phyloP scores from a whole-genome alignment of 148 eudicot species.

The Chenopodium suecicum region DNA sequence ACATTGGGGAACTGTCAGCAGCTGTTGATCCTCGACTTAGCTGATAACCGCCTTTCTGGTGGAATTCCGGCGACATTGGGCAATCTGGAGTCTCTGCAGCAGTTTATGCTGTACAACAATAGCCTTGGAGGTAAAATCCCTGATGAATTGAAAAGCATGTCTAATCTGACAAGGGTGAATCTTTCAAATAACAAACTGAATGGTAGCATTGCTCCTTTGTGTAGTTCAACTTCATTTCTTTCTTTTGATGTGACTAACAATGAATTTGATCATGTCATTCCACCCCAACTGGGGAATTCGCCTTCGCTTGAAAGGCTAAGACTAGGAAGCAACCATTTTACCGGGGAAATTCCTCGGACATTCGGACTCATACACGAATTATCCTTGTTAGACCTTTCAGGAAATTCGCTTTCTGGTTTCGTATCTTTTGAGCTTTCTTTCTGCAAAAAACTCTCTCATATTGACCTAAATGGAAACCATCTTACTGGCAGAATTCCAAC shows the following conservation, averaged over 20 bases:
- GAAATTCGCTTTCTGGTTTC: constrained; percentile 63
- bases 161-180: constrained; percentile 77
- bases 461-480: constrained; percentile 73
- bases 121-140: constrained; percentile 80
- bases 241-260: constrained; percentile 91
- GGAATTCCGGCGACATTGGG: constrained; percentile 67
- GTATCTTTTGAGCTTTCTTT: constrained; percentile 64
- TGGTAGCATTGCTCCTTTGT: constrained; percentile 75
- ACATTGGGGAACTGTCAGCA: constrained; percentile 66
- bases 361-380: constrained; percentile 53
- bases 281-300: constrained; percentile 59
- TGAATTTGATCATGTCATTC: constrained; percentile 71
- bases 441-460: constrained; percentile 66
- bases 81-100: constrained; percentile 45
- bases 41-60: constrained; percentile 78
- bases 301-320: constrained; percentile 69
- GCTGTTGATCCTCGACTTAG: constrained; percentile 69
- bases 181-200: constrained; percentile 72
- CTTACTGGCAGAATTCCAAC: constrained; percentile 70
- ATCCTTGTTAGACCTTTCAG: constrained; percentile 71
- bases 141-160: constrained; percentile 43
- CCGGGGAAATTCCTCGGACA: constrained; percentile 72
- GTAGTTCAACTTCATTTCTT: constrained; percentile 64
- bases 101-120: constrained; percentile 90
- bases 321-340: constrained; percentile 66